These are phyloP conservation scores for Diplodia seriata DNA, from an alignment of 2,329 filamentous ascomycete species.

Conservation along the genomic window DNA sequence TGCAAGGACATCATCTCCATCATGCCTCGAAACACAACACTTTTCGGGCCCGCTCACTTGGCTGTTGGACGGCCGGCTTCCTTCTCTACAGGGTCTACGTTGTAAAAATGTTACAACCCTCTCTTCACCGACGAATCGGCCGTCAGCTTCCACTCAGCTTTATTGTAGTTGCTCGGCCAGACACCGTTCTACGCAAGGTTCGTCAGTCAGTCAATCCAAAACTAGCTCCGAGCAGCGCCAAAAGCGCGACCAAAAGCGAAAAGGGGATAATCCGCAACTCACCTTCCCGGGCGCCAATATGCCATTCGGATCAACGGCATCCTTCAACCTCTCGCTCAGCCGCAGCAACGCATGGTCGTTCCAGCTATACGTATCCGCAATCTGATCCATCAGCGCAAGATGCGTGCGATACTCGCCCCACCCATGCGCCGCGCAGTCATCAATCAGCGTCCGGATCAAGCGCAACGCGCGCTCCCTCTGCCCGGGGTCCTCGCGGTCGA, in stretches of 20 bases:
- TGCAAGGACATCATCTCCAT: background rate
- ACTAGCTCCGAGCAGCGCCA: no score
- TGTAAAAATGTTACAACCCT: background rate
- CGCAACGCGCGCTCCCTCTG: constrained; percentile 39
- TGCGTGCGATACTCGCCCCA: constrained; percentile 58
- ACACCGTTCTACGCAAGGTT: constrained; percentile 2
- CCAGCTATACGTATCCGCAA: constrained; percentile 56
- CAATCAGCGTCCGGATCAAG: constrained; percentile 44
- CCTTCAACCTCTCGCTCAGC: constrained; percentile 55
- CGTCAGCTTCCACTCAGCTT: constrained; percentile 22
- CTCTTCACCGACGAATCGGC: constrained; percentile 15
- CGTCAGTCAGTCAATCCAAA: background rate
- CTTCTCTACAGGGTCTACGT: background rate
- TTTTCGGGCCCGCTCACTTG: background rate
- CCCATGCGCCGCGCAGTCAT: constrained; percentile 50
- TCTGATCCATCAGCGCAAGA: constrained; percentile 56
- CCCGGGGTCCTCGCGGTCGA: constrained; percentile 39
- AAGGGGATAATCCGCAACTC: background rate
- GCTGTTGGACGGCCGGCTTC: background rate
- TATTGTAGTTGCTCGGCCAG: constrained; percentile 4
- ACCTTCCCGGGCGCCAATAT: constrained; percentile 40
- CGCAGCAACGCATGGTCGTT: constrained; percentile 53
- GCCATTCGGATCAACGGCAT: constrained; percentile 53
- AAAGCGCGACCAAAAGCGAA: no score
- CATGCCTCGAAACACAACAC: background rate